A percentile compares a stretch with the other conserved stretches of the same genome.
Conservation (phyloP, 768 basidiomycete species). For the Mycena chlorophos region DNA sequence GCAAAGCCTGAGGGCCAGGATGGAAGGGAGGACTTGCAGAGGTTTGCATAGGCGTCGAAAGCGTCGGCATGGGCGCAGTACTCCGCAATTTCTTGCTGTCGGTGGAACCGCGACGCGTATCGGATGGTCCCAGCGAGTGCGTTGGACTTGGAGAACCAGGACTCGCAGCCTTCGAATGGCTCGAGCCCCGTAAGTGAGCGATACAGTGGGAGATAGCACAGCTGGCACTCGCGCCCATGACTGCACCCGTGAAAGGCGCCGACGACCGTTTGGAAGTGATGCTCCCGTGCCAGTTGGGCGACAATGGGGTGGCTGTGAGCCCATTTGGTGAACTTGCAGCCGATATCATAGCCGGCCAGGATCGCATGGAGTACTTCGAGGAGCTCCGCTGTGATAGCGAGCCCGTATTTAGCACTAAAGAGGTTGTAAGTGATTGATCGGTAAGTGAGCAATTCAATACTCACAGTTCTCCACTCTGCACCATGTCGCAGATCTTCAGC, state of each 20-base stretch:
- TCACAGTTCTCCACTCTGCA: conserved; percentile 37
- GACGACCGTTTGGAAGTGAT: background rate
- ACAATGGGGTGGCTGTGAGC: conserved; percentile 1
- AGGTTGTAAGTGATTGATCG: background rate
- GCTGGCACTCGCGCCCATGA: background rate
- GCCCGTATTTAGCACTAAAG: conserved; percentile 10
- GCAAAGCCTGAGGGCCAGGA: background rate
- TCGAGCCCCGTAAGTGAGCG: conserved; percentile 1
- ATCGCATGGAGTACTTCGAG: background rate
- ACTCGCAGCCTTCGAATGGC: conserved; percentile 14
- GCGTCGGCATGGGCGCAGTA: background rate
- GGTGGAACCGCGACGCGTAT: conserved; percentile 6
- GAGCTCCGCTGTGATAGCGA: conserved; percentile 7
- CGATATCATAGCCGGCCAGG: conserved; percentile 13
- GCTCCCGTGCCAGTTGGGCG: background rate
- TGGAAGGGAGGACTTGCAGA: conserved; percentile 4
- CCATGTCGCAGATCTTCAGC: conserved; percentile 33
- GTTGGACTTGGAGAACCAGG: conserved; percentile 13
- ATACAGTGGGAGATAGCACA: background rate
- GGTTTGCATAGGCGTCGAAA: conserved; percentile 5
- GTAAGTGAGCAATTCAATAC: conserved; percentile 15
- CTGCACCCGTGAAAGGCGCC: background rate
- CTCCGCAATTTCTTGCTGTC: conserved; percentile 8
- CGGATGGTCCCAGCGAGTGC: conserved; percentile 10
- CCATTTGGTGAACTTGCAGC: conserved; percentile 15